phyloP scores from a whole-genome alignment of 1,284 basidiomycete genomes.

The Trichosporon sp. region DNA sequence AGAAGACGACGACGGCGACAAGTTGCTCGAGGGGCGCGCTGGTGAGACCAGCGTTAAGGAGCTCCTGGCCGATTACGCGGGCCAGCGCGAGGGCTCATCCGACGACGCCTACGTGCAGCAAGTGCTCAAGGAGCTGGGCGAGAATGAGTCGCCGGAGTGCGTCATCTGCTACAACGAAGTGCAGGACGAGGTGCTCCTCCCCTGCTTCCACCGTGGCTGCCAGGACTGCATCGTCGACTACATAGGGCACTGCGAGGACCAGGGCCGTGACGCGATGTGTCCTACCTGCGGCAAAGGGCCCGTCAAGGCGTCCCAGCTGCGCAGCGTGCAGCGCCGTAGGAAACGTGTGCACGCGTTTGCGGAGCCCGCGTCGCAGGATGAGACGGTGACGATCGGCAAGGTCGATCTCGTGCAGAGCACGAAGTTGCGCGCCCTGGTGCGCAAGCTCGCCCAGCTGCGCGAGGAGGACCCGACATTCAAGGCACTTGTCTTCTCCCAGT shows the following conservation, averaged over 20 bases:
- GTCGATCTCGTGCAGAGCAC: constrained; percentile 85
- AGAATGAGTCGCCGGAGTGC: constrained; percentile 59
- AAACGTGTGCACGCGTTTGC: constrained; percentile 43
- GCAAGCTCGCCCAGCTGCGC: constrained; percentile 40
- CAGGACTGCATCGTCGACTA: constrained; percentile 49
- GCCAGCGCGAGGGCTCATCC: constrained; percentile 39
- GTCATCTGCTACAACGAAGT: constrained; percentile 62
- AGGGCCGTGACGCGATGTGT: constrained; percentile 42
- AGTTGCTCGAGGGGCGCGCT: constrained; percentile 48
- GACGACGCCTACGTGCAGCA: constrained; percentile 58
- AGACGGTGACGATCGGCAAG: constrained; percentile 57
- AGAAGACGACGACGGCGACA: constrained; percentile 53
- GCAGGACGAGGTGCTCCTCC: constrained; percentile 60
- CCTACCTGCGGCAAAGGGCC: constrained; percentile 47
- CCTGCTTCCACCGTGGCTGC: constrained; percentile 72
- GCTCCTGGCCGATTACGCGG: constrained; percentile 60
- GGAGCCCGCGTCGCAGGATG: constrained; percentile 21
- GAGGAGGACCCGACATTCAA: constrained; percentile 66
- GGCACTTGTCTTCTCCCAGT: constrained; percentile 81
- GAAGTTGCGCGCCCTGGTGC: constrained; percentile 51
- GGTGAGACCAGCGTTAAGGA: constrained; percentile 58
- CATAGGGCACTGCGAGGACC: constrained; percentile 47
- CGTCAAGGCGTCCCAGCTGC: constrained; percentile 31
- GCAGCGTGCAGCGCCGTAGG: constrained; percentile 40
- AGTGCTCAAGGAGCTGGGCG: constrained; percentile 59